Evolutionary conservation across 2,329 filamentous ascomycete species (phyloP), one percentile per base, ranked within the genome.

Genomic region (Aschersonia sp.): DNA sequence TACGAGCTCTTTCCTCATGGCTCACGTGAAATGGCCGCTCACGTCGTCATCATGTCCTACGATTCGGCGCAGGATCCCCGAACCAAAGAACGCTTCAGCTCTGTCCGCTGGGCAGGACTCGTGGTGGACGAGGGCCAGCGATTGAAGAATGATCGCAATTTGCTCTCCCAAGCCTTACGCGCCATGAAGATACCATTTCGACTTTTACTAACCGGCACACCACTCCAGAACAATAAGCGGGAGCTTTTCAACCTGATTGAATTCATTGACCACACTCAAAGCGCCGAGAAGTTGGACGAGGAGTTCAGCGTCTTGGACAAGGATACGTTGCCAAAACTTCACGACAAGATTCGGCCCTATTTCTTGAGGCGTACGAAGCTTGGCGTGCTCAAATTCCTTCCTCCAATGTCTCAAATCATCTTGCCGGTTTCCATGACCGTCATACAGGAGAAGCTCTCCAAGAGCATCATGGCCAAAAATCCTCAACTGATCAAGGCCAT

Each of bases 231-330:
- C 65, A 97, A 96, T 61, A 86, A 88, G 55, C 77, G 89, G 44
- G 92, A 98, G 62, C 71, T 98, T 0, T 97, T 97, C 70, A 98
- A 96, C 59, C 72, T 98, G n/a, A 68, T 98, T 4, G 91, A 97
- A 54, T 98, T 98, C 62, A 75, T 96, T 43, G 89, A 98, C 58
- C 75, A 80, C 5, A 71, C 68, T 1, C 68, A 73, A 44, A 76
- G 89, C 55, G 89, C 92, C 0, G 77, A 77, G 35, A 66, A 75
- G 28, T 69, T 97, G 2, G 91, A 97, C 56, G 70, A 77, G 48
- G 70, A 87, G 56, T 97, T 87, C 58, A 71, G 71, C 4, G 78
- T 85, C n/a, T 72, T 97, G 45, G 89, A 85, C 6, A 82, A 84
- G 45, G 84, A 94, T 31, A 95, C 89, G 50, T 74, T 97, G 9